Base-by-base conservation (phyloP, 257 asterid species). In the Fraxinus cuspidata region DNA sequence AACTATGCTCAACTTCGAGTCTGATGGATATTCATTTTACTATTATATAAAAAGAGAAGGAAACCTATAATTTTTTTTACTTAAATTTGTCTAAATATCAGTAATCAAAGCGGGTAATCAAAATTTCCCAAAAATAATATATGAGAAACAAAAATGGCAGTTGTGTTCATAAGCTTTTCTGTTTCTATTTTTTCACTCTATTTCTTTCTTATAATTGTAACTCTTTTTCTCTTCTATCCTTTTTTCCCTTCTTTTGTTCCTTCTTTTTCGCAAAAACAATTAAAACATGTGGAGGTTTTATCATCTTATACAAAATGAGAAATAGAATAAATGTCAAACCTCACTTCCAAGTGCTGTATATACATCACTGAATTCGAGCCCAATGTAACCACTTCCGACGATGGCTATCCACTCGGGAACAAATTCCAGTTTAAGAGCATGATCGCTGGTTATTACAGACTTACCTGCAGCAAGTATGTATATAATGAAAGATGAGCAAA, bases 341-440 rank as follows among this genome's bases (percentile, higher is more conserved):
- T 94, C 98, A 89, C 97, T 92, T 81, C 98, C 98, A 82, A 94
- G 98, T 75, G 98, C 98, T 38, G 98, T 94, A 76, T 94, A 94
- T 40, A 94, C 98, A 82, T 94, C 98, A 85, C 98, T 94, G 84
- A 94, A 94, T 82, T 94, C 98, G 78, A 94, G 98, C 71, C 98
- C 98, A 81, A 94, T 94, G 84, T 94, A 94, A 75, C 98, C 98
- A 89, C 98, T 94, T 84, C 98, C 98, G 6, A 94, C 95, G 76
- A 94, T 92, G 70, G 97, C 98, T 87, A 94, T 94, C 98, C 98
- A 94, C 42, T 94, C 86, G 7, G 98, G 98, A 83, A 94, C 96
- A 65, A 76, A 85, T 86, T 94, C 97, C 86, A 94, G 80, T 84
- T 94, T 92, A 83, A 94, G 97, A 68, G 98, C 97, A 85, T 94